phyloP scores from a whole-genome alignment of 305 asterid species.

The Fraxinus platypoda region DNA sequence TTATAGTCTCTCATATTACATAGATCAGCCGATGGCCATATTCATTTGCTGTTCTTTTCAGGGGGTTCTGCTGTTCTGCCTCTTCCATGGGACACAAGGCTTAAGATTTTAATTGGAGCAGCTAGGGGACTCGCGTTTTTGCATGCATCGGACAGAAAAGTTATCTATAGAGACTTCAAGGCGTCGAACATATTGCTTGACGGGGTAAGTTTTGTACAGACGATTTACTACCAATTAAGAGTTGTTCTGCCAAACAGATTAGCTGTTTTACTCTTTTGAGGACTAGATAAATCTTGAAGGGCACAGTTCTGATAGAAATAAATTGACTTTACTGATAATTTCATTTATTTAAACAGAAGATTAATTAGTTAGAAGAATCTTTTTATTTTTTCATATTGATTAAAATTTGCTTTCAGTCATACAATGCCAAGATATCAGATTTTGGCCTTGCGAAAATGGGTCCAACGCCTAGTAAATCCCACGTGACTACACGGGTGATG shows the following conservation, averaged over 20 bases:
- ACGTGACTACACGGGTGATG: slow-evolving; percentile 53
- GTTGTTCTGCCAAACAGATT: no score
- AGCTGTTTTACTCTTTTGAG: neutral
- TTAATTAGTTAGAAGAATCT: neutral
- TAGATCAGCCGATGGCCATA: neutral
- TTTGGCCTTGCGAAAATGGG: slow-evolving; percentile 61
- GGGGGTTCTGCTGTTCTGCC: slow-evolving; percentile 55
- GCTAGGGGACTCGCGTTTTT: slow-evolving; percentile 56
- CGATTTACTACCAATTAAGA: no score
- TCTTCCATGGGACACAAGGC: slow-evolving; percentile 49
- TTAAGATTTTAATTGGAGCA: slow-evolving; percentile 50
- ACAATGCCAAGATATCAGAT: slow-evolving; percentile 58
- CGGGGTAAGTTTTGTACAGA: slow-evolving; percentile 28
- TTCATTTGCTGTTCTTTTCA: neutral
- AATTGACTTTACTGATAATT: neutral
- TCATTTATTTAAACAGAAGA: neutral
- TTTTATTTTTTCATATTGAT: neutral
- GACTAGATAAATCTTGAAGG: neutral
- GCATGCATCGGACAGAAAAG: slow-evolving; percentile 43
- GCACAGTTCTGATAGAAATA: neutral
- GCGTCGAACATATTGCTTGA: slow-evolving; percentile 60
- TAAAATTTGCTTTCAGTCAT: slow-evolving; percentile 31
- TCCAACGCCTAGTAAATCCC: slow-evolving; percentile 51
- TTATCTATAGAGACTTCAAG: slow-evolving; percentile 54
- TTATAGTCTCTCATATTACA: neutral